These are phyloP conservation scores for Teunomyces cretensis DNA, from an alignment of 805 yeast genomes.

Conservation along the genomic window DNA sequence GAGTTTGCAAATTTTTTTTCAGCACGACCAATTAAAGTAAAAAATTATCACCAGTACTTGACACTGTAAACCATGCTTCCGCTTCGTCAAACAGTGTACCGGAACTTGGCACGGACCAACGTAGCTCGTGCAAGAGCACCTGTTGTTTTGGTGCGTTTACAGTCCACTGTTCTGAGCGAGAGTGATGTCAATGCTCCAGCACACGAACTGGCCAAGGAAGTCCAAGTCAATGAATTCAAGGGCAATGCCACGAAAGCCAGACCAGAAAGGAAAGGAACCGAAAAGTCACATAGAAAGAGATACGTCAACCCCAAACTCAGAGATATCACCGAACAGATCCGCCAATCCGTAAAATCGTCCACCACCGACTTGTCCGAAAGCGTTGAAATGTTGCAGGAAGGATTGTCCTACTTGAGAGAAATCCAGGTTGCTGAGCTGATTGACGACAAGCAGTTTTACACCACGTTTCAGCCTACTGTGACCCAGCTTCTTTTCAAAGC, in stretches of 20 bases:
- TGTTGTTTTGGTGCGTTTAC: constrained; percentile 6
- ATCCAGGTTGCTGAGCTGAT: constrained; percentile 35
- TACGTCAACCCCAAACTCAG: constrained; percentile 27
- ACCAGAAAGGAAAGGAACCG: neutral
- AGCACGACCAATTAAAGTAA: neutral
- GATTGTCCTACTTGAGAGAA: constrained; percentile 37
- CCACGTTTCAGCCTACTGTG: constrained; percentile 28
- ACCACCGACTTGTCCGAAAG: constrained; percentile 25
- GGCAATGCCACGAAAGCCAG: neutral
- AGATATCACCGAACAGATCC: constrained; percentile 35
- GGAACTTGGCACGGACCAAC: constrained; percentile 11
- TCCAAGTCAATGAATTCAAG: neutral
- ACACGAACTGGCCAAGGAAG: neutral
- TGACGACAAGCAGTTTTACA: constrained; percentile 22
- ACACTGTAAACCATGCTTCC: constrained; percentile 16
- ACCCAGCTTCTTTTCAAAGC: constrained; percentile 21
- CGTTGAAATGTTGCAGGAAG: constrained; percentile 41
- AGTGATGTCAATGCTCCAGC: constrained; percentile 3
- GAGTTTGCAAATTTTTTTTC: constrained; percentile 2
- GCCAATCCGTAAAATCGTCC: constrained; percentile 19
- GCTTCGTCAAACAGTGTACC: constrained; percentile 14
- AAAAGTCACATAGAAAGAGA: constrained; percentile 2
- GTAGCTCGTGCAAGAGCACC: constrained; percentile 8
- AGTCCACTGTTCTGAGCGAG: constrained; percentile 6
- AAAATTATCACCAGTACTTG: constrained; percentile 3